A percentile compares a stretch with the other conserved stretches of the same genome.
Evolutionary conservation across 352 stramenopile species (phyloP).

Genomic region (Phytophthora pistaciae): DNA sequence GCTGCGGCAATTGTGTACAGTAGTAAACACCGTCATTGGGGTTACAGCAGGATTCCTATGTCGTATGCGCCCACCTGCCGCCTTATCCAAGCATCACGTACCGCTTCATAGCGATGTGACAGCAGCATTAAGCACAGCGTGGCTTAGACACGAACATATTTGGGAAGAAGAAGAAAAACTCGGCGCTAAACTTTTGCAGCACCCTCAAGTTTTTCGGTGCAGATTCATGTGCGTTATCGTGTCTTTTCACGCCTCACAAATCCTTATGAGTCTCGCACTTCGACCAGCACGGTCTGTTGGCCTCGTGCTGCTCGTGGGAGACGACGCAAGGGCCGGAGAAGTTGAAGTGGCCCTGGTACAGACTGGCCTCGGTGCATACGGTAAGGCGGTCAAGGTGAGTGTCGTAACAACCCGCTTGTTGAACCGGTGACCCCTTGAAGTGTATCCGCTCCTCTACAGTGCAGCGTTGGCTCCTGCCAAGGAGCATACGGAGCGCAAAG

Average conservation of each 20-base stretch:
- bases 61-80: background rate
- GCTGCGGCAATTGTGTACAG: too few species aligned
- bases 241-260: background rate
- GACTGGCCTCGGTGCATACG: too few species aligned
- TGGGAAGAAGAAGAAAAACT: too few species aligned
- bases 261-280: too few species aligned
- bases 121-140: background rate
- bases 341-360: too few species aligned
- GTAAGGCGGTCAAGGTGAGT: background rate
- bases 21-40: background rate
- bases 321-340: too few species aligned
- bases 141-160: background rate
- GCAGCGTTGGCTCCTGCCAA: background rate
- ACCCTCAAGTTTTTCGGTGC: background rate
- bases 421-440: slow-evolving; percentile 1
- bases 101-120: background rate
- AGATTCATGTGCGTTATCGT: background rate
- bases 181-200: background rate
- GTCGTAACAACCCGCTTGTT: background rate
- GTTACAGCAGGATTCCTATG: too few species aligned
- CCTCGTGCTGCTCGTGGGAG: too few species aligned
- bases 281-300: too few species aligned
- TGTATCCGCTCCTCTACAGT: slow-evolving; percentile 17
- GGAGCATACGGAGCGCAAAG: slow-evolving; percentile 27
- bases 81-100: background rate